Evolutionary conservation across 31 red algal species (phyloP).

Genomic region (Endocladia muricata): DNA sequence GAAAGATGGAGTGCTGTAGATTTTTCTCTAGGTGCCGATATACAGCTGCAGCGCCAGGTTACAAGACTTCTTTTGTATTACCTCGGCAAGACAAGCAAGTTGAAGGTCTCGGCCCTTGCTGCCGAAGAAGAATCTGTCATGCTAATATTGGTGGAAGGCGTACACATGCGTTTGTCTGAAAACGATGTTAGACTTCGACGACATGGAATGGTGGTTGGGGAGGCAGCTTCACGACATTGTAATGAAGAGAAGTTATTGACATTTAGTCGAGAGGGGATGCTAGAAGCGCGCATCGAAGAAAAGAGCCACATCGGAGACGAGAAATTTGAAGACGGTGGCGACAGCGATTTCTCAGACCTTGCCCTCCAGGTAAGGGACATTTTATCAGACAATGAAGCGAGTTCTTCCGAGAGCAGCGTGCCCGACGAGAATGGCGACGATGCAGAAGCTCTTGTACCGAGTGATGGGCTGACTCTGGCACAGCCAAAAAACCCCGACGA

Average conservation of each 20-base stretch:
- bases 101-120: background rate
- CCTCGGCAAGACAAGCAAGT: background rate
- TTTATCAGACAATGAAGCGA: background rate
- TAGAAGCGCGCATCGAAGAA: slow-evolving; percentile 2
- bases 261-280: slow-evolving; percentile 28
- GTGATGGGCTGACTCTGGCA: background rate
- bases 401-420: background rate
- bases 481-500: no score
- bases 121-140: slow-evolving; percentile 24
- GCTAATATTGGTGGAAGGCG: slow-evolving; percentile 44
- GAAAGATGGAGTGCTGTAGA: slow-evolving; percentile 39
- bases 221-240: slow-evolving; percentile 42
- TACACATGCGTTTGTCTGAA: slow-evolving; percentile 29
- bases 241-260: slow-evolving; percentile 21
- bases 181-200: slow-evolving; percentile 41
- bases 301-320: slow-evolving; percentile 37
- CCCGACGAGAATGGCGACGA: background rate
- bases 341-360: slow-evolving; percentile 52
- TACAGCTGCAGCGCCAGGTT: slow-evolving; percentile 42
- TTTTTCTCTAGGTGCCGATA: slow-evolving; percentile 30
- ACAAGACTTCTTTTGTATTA: slow-evolving; percentile 55
- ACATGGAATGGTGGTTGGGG: slow-evolving; percentile 65
- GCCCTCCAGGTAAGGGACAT: slow-evolving; percentile 16
- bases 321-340: slow-evolving; percentile 32
- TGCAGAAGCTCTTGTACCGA: background rate